Conservation (phyloP, 176 grass and related monocot genomes). For the Saccharum officinarum region DNA sequence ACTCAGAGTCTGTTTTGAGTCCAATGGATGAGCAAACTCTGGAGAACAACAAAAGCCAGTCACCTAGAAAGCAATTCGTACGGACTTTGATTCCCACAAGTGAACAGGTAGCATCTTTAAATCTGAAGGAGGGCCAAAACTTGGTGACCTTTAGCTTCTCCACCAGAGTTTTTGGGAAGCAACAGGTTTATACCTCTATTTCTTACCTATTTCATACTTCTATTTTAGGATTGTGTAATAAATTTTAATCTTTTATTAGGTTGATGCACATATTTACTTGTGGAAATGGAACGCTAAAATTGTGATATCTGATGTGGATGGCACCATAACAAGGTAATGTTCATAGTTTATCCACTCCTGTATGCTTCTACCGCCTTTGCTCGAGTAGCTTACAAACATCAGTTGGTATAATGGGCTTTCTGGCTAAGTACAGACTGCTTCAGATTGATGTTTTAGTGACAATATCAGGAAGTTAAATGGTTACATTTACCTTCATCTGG, state of each 20-base stretch:
- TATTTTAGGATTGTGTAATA: constrained; percentile 21
- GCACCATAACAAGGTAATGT: constrained; percentile 94
- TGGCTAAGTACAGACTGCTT: background rate
- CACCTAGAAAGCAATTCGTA: constrained; percentile 90
- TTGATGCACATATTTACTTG: constrained; percentile 97
- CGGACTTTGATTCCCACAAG: constrained; percentile 92
- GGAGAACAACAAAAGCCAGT: constrained; percentile 56
- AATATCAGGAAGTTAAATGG: background rate
- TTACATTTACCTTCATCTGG: background rate
- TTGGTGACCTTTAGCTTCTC: constrained; percentile 89
- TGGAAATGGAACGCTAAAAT: constrained; percentile 99
- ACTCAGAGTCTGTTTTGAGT: constrained; percentile 82
- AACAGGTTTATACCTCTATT: constrained; percentile 63
- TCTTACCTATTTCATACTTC: constrained; percentile 30
- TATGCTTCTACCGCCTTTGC: background rate
- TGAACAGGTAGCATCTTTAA: constrained; percentile 94
- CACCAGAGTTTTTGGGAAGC: constrained; percentile 93
- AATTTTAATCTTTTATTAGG: constrained; percentile 60
- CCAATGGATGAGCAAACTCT: constrained; percentile 67
- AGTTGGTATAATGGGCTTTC: background rate
- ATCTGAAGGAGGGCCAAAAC: constrained; percentile 94
- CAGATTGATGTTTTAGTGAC: background rate
- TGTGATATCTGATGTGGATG: constrained; percentile 99
- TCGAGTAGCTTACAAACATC: constrained; percentile 15
- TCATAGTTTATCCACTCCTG: background rate